Conservation (phyloP, 257 asterid genomes). For the Rehmannia glutinosa region DNA sequence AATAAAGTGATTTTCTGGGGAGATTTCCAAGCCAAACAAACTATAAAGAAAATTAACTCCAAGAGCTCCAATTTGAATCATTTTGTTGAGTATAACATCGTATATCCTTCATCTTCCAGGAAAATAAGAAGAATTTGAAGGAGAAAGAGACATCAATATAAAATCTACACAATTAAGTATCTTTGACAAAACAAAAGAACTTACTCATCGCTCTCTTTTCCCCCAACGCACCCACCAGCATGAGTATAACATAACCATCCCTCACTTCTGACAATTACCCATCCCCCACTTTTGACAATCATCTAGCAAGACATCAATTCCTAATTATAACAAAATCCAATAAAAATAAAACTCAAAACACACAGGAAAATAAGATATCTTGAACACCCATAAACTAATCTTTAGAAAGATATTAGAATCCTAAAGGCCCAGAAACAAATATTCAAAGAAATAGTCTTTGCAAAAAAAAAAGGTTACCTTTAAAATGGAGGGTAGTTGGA, state of each 20-base stretch:
- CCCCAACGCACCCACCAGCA: too few species aligned
- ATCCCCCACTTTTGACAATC: too few species aligned
- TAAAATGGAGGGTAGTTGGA: constrained; percentile 61
- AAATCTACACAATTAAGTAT: background rate
- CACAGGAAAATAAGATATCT: too few species aligned
- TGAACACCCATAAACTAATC: background rate
- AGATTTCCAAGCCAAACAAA: too few species aligned
- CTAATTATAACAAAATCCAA: background rate
- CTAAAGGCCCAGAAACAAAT: background rate
- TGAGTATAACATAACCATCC: background rate
- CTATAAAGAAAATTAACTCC: too few species aligned
- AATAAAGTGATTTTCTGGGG: too few species aligned
- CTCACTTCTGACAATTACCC: background rate
- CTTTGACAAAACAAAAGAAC: background rate
- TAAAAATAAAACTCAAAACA: background rate
- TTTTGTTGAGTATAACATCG: too few species aligned
- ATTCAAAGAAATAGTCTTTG: background rate
- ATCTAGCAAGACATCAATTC: background rate
- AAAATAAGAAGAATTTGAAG: too few species aligned
- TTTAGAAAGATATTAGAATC: background rate
- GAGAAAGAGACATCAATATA: too few species aligned
- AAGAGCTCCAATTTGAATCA: too few species aligned
- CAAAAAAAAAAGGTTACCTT: constrained; percentile 36
- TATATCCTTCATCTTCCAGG: too few species aligned
- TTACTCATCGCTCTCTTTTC: background rate